These are phyloP conservation scores for Colletotrichum graminicola DNA, from an alignment of 2,329 filamentous ascomycete species.

Conservation along the genomic window DNA sequence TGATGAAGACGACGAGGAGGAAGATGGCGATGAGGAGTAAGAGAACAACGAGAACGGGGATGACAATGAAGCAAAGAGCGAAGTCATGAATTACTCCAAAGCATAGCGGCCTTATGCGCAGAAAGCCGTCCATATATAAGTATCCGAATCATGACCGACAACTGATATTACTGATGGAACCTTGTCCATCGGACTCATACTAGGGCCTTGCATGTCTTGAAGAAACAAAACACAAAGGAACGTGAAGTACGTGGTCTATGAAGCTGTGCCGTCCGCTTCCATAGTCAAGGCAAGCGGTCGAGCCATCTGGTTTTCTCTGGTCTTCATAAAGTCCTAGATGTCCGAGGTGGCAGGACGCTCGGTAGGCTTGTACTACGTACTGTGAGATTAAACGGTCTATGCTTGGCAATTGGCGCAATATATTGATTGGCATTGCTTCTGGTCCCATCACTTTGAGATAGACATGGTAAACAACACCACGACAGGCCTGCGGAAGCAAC, in stretches of 20 bases:
- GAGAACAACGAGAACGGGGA: constrained; percentile 47
- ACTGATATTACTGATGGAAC: background rate
- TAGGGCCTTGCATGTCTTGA: background rate
- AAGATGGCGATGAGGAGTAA: constrained; percentile 54
- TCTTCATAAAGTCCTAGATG: background rate
- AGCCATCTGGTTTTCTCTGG: background rate
- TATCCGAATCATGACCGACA: background rate
- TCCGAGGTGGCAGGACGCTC: background rate
- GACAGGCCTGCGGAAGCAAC: background rate
- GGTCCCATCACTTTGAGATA: background rate
- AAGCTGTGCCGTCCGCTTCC: background rate
- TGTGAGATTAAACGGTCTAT: background rate
- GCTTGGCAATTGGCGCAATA: background rate
- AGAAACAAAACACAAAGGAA: no score
- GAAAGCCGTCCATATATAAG: background rate
- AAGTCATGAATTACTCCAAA: constrained; percentile 33
- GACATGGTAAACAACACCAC: background rate
- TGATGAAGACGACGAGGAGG: constrained; percentile 67
- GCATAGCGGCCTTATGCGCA: background rate
- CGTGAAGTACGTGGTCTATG: background rate
- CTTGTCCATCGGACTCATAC: background rate
- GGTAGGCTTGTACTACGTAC: no score
- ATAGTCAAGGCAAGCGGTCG: background rate
- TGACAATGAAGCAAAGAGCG: constrained; percentile 46
- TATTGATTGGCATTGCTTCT: background rate